Evolutionary conservation across 1,139 yeast species (phyloP).

Genomic region (Diutina mesorugosa): DNA sequence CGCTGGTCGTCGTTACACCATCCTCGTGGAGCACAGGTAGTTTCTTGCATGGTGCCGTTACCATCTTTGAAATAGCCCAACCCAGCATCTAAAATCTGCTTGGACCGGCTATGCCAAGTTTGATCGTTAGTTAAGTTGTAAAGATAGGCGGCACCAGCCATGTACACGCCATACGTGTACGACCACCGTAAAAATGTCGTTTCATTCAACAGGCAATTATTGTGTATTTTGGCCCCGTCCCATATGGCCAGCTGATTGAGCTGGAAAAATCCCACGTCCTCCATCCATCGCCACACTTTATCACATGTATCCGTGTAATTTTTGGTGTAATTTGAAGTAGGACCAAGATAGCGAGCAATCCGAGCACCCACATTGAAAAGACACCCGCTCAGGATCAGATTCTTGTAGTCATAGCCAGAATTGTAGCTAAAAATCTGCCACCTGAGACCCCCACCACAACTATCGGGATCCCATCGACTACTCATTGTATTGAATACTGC

Average conservation of each 20-base stretch:
- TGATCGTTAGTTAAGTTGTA: constrained; percentile 62
- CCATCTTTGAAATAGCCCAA: constrained; percentile 32
- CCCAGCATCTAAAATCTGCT: constrained; percentile 38
- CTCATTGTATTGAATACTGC: constrained; percentile 88
- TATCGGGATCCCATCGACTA: constrained; percentile 63
- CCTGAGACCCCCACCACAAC: constrained; percentile 82
- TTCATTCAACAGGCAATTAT: constrained; percentile 39
- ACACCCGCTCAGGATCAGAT: constrained; percentile 83
- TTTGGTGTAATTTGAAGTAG: constrained; percentile 15
- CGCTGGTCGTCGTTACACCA: constrained; percentile 83
- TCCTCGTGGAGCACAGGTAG: constrained; percentile 49
- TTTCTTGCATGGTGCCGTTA: constrained; percentile 55
- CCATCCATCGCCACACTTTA: constrained; percentile 73
- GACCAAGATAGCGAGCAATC: constrained; percentile 71
- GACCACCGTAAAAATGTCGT: constrained; percentile 65
- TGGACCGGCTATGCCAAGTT: constrained; percentile 54
- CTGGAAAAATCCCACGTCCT: constrained; percentile 28
- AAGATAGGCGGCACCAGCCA: constrained; percentile 74
- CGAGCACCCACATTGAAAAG: constrained; percentile 81
- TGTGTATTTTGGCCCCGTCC: constrained; percentile 64
- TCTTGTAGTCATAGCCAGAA: constrained; percentile 85
- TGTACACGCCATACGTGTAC: constrained; percentile 72
- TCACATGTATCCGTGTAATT: constrained; percentile 79
- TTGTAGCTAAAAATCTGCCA: constrained; percentile 98
- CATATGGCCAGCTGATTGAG: constrained; percentile 32